Conservation (phyloP, 2,329 filamentous ascomycete species). For the Elsinoe arachidis region DNA sequence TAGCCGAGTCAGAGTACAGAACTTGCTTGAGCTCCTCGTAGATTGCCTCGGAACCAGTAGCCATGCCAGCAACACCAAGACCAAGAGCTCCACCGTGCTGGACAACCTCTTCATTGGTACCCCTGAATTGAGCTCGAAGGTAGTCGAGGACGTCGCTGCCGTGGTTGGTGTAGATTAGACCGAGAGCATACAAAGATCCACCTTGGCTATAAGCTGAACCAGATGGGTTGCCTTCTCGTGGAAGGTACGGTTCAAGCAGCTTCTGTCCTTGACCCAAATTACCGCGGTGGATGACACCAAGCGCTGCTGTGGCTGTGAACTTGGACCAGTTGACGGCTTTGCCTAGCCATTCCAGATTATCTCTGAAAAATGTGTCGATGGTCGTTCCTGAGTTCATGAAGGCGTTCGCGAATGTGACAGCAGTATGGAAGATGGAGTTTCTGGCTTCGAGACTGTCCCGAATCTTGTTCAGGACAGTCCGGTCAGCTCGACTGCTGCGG, state of each 20-base stretch:
- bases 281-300: conserved; percentile 93
- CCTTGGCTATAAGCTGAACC: conserved; percentile 94
- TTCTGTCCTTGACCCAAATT: conserved; percentile 91
- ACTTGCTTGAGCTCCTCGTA: conserved; percentile 86
- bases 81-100: conserved; percentile 94
- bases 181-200: conserved; percentile 89
- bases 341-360: conserved; percentile 94
- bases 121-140: conserved; percentile 63
- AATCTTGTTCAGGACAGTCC: conserved; percentile 89
- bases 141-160: conserved; percentile 82
- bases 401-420: conserved; percentile 93
- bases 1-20: conserved; percentile 84
- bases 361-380: conserved; percentile 96
- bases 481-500: conserved; percentile 87
- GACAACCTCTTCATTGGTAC: conserved; percentile 80
- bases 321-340: conserved; percentile 99
- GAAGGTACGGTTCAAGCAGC: conserved; percentile 88
- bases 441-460: conserved; percentile 90
- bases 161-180: conserved; percentile 94
- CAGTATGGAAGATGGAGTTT: conserved; percentile 97
- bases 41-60: conserved; percentile 79
- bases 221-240: conserved; percentile 57
- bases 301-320: conserved; percentile 90
- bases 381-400: conserved; percentile 99
- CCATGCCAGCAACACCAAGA: conserved; percentile 95